Conservation (phyloP, 2,329 filamentous ascomycete species). For the Teratosphaeria zuluensis region DNA sequence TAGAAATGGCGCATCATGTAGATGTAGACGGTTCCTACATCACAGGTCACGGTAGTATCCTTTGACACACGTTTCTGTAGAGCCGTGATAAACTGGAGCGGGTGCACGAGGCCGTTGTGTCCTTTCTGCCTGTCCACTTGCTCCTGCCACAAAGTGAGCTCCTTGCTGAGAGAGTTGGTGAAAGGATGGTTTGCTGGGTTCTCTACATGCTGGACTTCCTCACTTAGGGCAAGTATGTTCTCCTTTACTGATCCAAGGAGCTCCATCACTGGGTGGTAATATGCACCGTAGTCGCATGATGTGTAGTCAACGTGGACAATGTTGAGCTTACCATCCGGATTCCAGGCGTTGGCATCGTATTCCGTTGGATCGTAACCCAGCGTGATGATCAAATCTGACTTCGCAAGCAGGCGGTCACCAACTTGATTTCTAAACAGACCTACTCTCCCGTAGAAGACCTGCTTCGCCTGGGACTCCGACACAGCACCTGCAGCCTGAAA, state of each 20-base stretch:
- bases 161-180: constrained; percentile 25
- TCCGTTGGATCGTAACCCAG: constrained; percentile 41
- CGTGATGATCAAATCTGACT: constrained; percentile 36
- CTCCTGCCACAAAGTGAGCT: constrained; percentile 26
- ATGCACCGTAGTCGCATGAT: constrained; percentile 30
- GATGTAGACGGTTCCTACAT: constrained; percentile 42
- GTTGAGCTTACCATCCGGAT: constrained; percentile 28
- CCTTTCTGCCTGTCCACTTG: constrained; percentile 12
- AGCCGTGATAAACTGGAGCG: constrained; percentile 36
- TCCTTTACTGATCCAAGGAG: constrained; percentile 35
- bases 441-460: constrained; percentile 39
- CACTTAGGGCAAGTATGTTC: constrained; percentile 30
- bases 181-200: constrained; percentile 29
- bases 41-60: constrained; percentile 35
- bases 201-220: constrained; percentile 24
- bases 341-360: constrained; percentile 40
- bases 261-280: constrained; percentile 34
- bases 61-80: constrained; percentile 33
- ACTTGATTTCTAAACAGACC: constrained; percentile 42
- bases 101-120: constrained; percentile 30
- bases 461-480: constrained; percentile 31
- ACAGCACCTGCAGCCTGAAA: constrained; percentile 43
- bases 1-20: constrained; percentile 40
- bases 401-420: constrained; percentile 35
- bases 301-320: constrained; percentile 38